Percentiles rank a stretch among this genome's conserved stretches.
phyloP scores from a whole-genome alignment of 805 yeast species.

The Lipomyces mesembrius region DNA sequence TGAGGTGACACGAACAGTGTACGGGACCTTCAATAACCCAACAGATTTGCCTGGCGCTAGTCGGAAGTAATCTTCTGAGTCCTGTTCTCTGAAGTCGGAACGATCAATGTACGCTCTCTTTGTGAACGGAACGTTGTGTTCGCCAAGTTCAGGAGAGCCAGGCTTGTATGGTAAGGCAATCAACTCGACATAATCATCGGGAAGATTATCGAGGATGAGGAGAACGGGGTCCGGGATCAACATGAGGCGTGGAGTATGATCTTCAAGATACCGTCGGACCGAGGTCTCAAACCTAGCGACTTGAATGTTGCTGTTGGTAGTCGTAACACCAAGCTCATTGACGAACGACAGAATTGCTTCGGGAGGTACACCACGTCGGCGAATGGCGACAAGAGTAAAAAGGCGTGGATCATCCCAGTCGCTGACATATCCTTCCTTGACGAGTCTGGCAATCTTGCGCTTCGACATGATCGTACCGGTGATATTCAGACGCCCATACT shows the following conservation, averaged over 20 bases:
- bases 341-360: conserved; percentile 94
- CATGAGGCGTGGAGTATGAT: conserved; percentile 92
- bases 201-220: conserved; percentile 79
- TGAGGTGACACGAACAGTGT: conserved; percentile 71
- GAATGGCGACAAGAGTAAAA: conserved; percentile 89
- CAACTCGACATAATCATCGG: conserved; percentile 70
- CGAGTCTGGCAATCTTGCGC: conserved; percentile 93
- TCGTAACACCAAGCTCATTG: conserved; percentile 95
- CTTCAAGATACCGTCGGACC: conserved; percentile 84
- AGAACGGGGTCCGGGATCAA: conserved; percentile 85
- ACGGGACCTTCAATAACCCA: conserved; percentile 90
- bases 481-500: conserved; percentile 93
- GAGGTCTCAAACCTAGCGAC: conserved; percentile 86
- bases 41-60: conserved; percentile 93
- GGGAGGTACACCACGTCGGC: conserved; percentile 98
- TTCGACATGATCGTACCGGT: conserved; percentile 94
- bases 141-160: conserved; percentile 77
- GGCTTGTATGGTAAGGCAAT: conserved; percentile 89
- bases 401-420: conserved; percentile 99
- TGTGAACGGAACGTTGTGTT: conserved; percentile 73
- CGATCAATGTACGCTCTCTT: conserved; percentile 83
- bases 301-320: conserved; percentile 90
- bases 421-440: conserved; percentile 77
- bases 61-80: conserved; percentile 79
- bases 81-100: conserved; percentile 77